Percentiles rank a stretch among this genome's conserved stretches.
Evolutionary conservation across 2,329 filamentous ascomycete genomes (phyloP).

Genomic region (Exophiala xenobiotica): DNA sequence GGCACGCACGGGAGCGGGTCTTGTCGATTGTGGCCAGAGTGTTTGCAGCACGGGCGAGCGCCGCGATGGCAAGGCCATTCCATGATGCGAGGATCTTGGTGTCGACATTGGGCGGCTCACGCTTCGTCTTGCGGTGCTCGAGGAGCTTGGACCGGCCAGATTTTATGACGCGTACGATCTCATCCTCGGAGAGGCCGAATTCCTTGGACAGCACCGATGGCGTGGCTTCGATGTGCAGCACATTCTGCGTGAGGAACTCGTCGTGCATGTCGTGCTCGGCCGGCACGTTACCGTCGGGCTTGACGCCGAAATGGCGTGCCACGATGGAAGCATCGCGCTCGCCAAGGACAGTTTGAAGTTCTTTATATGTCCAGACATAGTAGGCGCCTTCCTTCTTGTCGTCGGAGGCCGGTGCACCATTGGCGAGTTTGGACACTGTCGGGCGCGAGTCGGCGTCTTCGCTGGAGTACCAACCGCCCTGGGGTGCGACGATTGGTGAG

Average conservation of each 20-base stretch:
- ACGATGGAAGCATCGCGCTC: slow-evolving; percentile 68
- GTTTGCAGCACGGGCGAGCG: slow-evolving; percentile 72
- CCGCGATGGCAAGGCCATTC: slow-evolving; percentile 85
- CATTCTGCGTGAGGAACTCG: slow-evolving; percentile 92
- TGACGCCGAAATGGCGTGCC: slow-evolving; percentile 80
- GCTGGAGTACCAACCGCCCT: slow-evolving; percentile 79
- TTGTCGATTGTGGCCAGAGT: slow-evolving; percentile 63
- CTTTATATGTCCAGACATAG: slow-evolving; percentile 88
- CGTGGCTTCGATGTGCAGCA: slow-evolving; percentile 69
- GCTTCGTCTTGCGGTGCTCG: slow-evolving; percentile 69
- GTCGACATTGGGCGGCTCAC: slow-evolving; percentile 75
- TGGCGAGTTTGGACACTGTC: slow-evolving; percentile 43
- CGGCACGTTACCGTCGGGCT: slow-evolving; percentile 80
- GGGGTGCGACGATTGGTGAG: slow-evolving; percentile 61
- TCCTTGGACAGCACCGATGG: slow-evolving; percentile 69
- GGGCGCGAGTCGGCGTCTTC: slow-evolving; percentile 87
- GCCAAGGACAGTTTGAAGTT: slow-evolving; percentile 75
- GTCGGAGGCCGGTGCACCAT: slow-evolving; percentile 53
- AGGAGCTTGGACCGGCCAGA: slow-evolving; percentile 67
- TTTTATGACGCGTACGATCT: slow-evolving; percentile 67
- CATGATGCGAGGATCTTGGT: slow-evolving; percentile 84
- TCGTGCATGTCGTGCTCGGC: slow-evolving; percentile 83
- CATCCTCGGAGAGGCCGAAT: slow-evolving; percentile 68
- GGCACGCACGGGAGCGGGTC: slow-evolving; percentile 59
- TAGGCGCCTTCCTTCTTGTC: slow-evolving; percentile 90